A percentile compares a stretch with the other conserved stretches of the same genome.
phyloP scores from a whole-genome alignment of 495 filamentous ascomycete genomes.

The Rhypophila decipiens region DNA sequence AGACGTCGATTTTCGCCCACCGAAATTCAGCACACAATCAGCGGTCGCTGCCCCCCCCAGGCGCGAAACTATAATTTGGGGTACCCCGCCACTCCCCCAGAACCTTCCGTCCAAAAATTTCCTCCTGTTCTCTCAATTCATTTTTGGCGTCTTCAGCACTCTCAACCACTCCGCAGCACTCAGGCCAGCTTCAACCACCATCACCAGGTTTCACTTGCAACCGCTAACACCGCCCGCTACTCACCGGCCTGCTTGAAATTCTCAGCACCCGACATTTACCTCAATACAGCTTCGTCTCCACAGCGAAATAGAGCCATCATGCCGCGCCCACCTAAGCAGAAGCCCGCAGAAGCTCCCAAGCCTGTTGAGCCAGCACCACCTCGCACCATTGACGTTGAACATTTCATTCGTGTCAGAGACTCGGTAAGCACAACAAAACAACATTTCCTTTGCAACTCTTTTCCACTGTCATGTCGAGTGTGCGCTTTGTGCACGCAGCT shows the following conservation, averaged over 20 bases:
- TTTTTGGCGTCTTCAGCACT: conserved; percentile 24
- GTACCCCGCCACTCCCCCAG: conserved; percentile 23
- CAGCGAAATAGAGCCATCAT: conserved; percentile 19
- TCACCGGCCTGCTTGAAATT: background rate
- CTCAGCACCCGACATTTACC: background rate
- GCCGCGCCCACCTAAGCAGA: conserved; percentile 33
- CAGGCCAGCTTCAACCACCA: conserved; percentile 13
- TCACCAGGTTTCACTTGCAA: conserved; percentile 6
- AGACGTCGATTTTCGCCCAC: conserved; percentile 18
- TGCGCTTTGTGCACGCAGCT: background rate
- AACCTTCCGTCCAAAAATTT: conserved; percentile 24
- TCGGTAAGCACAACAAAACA: conserved; percentile 34
- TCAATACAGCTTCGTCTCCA: background rate
- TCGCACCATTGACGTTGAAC: conserved; percentile 37
- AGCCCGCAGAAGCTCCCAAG: conserved; percentile 37
- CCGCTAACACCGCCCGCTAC: background rate
- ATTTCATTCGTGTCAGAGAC: conserved; percentile 45
- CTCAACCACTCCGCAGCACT: conserved; percentile 3
- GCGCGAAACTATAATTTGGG: conserved; percentile 26
- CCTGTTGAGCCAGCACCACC: conserved; percentile 14
- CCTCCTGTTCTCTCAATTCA: conserved; percentile 28
- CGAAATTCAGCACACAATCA: conserved; percentile 26
- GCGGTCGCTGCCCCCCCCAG: conserved; percentile 19
- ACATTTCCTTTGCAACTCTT: conserved; percentile 13
- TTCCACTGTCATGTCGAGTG: background rate